These are phyloP conservation scores for Chrysoporthe cubensis DNA, from an alignment of 2,329 filamentous ascomycete species.

Conservation along the genomic window DNA sequence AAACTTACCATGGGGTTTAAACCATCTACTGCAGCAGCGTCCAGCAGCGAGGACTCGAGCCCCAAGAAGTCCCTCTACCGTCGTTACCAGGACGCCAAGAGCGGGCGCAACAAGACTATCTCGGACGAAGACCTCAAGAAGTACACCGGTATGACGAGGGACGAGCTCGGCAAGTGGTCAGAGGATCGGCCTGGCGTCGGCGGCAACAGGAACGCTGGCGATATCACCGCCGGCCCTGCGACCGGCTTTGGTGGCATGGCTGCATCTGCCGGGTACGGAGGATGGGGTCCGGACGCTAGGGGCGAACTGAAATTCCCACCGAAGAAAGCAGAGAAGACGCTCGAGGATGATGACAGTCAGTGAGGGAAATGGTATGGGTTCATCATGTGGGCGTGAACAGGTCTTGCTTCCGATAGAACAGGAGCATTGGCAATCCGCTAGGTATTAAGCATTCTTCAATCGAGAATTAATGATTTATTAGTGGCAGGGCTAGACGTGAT, in stretches of 20 bases:
- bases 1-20: background rate
- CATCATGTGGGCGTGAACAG: no score
- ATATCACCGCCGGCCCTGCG: constrained; percentile 21
- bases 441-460: no score
- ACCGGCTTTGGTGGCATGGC: constrained; percentile 22
- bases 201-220: constrained; percentile 25
- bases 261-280: constrained; percentile 25
- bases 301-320: constrained; percentile 18
- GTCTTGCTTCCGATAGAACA: no score
- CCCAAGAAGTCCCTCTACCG: constrained; percentile 31
- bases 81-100: constrained; percentile 32
- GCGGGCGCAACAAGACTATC: constrained; percentile 33
- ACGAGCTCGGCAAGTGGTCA: constrained; percentile 23
- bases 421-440: no score
- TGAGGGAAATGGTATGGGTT: background rate
- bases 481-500: no score
- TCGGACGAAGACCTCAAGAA: constrained; percentile 27
- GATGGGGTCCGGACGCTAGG: constrained; percentile 24
- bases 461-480: no score
- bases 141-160: constrained; percentile 26
- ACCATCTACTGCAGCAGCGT: background rate
- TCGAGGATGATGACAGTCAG: background rate
- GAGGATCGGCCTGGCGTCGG: constrained; percentile 20
- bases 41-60: background rate
- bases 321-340: background rate